A percentile compares a stretch with the other conserved stretches of the same genome.
These are phyloP conservation scores for Aspergillus leporis DNA, from an alignment of 495 filamentous ascomycete species.

Conservation along the genomic window DNA sequence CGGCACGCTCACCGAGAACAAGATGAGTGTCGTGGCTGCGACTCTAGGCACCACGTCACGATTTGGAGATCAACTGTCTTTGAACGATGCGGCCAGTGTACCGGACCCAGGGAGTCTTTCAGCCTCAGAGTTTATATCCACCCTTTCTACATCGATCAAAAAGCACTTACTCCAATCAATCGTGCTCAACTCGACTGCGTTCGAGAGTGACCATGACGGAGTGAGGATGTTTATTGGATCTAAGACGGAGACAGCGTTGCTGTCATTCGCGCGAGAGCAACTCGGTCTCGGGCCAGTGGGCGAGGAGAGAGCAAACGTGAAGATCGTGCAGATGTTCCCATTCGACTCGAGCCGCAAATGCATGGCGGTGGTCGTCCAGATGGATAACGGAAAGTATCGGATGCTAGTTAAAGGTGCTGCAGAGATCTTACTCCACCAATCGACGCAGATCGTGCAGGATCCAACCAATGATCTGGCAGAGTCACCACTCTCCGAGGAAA, in stretches of 20 bases:
- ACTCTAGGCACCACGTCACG: slow-evolving; percentile 23
- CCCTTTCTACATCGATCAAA: slow-evolving; percentile 3
- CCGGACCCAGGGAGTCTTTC: not conserved
- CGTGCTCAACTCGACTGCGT: slow-evolving; percentile 57
- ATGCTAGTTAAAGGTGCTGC: slow-evolving; percentile 60
- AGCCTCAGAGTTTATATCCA: slow-evolving; percentile 63
- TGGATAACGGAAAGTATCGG: slow-evolving; percentile 50
- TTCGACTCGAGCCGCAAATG: slow-evolving; percentile 62
- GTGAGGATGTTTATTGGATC: slow-evolving; percentile 51
- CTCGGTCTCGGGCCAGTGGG: slow-evolving; percentile 50
- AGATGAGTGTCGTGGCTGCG: slow-evolving; percentile 62
- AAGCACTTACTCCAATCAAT: slow-evolving; percentile 37
- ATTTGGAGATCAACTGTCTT: not conserved
- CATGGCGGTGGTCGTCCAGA: slow-evolving; percentile 53
- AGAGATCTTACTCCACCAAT: slow-evolving; percentile 52
- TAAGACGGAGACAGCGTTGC: slow-evolving; percentile 60
- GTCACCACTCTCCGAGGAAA: slow-evolving; percentile 22
- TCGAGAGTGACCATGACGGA: slow-evolving; percentile 53
- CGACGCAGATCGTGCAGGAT: slow-evolving; percentile 20
- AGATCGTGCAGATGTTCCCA: slow-evolving; percentile 56
- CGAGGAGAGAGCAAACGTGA: slow-evolving; percentile 47
- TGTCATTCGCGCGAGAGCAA: slow-evolving; percentile 52
- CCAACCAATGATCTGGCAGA: not conserved
- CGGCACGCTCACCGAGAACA: slow-evolving; percentile 68
- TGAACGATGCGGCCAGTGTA: not conserved